Conservation (phyloP, 1,284 basidiomycete genomes). For the Tilletia indica region DNA sequence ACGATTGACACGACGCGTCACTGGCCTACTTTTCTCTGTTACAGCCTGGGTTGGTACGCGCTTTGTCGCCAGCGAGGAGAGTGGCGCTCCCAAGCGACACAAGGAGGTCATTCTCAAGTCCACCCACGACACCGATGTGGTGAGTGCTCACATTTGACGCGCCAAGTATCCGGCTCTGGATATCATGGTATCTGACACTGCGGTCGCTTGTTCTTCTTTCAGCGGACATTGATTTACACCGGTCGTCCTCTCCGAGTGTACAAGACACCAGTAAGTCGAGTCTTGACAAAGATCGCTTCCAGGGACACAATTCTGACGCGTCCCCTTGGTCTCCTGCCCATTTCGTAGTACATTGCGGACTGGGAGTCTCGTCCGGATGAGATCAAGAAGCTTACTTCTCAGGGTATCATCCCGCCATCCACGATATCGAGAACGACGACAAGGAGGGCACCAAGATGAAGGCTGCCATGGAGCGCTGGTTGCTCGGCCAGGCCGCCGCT, state of each 20-base stretch:
- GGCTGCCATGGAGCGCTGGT: conserved; percentile 35
- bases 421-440: conserved; percentile 49
- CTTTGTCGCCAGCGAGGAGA: conserved; percentile 68
- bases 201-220: not conserved
- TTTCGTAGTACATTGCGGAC: conserved; percentile 40
- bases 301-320: too few species aligned
- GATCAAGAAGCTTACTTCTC: conserved; percentile 47
- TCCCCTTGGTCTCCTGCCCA: conserved; percentile 27
- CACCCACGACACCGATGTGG: conserved; percentile 47
- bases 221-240: conserved; percentile 50
- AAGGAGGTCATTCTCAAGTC: conserved; percentile 49
- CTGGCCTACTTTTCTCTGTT: not conserved
- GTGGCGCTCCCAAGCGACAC: conserved; percentile 46
- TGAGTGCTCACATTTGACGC: not conserved
- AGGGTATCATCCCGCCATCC: conserved; percentile 47
- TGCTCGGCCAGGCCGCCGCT: conserved; percentile 60
- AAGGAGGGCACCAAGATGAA: conserved; percentile 44
- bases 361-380: conserved; percentile 51
- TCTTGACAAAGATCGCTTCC: too few species aligned
- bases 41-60: conserved; percentile 66
- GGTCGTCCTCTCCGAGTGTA: conserved; percentile 81
- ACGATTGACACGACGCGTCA: not conserved
- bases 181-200: not conserved
- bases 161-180: not conserved
- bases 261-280: conserved; percentile 63